Conservation (phyloP, 2,329 filamentous ascomycete genomes). For the Ceratocystis destructans region DNA sequence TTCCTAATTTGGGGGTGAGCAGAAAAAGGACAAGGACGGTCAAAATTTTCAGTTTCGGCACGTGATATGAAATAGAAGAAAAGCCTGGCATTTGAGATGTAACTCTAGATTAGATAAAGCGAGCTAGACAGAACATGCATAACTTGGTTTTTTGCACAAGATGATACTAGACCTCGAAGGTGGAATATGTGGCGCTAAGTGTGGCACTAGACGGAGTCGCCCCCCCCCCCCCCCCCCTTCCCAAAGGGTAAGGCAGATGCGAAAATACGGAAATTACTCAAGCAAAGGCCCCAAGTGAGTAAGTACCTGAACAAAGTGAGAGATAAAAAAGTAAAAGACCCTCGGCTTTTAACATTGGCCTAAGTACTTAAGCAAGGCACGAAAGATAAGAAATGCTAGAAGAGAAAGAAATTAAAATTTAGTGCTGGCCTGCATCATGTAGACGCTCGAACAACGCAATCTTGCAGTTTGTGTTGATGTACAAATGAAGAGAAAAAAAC, state of each 20-base stretch:
- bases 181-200: too few relatives aligned
- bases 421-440: background rate
- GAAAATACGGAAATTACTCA: too few relatives aligned
- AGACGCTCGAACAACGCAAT: slow-evolving; percentile 1
- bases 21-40: background rate
- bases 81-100: slow-evolving; percentile 1
- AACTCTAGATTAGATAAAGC: background rate
- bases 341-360: background rate
- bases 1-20: background rate
- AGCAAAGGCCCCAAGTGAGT: too few relatives aligned
- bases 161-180: background rate
- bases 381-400: background rate
- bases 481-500: background rate
- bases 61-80: background rate
- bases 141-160: background rate
- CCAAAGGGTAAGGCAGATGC: too few relatives aligned
- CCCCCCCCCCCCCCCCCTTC: too few relatives aligned
- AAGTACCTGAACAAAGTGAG: too few relatives aligned
- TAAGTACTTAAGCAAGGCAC: background rate
- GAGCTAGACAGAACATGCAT: background rate
- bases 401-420: background rate
- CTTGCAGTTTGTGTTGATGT: background rate
- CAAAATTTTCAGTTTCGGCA: background rate
- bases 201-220: too few relatives aligned
- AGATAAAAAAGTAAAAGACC: too few relatives aligned